Percentiles rank a stretch among this genome's conserved stretches.
These are phyloP conservation scores for Agastache rugosa DNA, from an alignment of 257 asterid genomes.

Conservation along the genomic window DNA sequence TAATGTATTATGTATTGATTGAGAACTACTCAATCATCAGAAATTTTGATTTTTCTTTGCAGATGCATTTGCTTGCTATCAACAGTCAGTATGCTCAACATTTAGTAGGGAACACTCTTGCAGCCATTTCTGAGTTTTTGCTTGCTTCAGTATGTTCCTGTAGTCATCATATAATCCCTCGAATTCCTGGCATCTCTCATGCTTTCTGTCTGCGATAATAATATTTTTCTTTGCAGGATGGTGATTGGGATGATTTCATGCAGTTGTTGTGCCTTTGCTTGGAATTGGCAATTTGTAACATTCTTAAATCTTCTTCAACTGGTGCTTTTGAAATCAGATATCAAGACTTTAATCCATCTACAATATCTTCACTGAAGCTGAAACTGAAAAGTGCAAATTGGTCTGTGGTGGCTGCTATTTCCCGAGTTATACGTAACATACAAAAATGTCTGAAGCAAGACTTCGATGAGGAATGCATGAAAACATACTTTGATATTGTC, in stretches of 20 bases:
- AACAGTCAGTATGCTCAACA: conserved; percentile 64
- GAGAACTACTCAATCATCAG: conserved; percentile 6
- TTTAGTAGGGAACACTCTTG: conserved; percentile 63
- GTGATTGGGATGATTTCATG: conserved; percentile 61
- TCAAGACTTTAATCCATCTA: conserved; percentile 38
- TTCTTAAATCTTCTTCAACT: conserved; percentile 40
- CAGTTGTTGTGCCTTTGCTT: conserved; percentile 60
- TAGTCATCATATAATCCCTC: not conserved
- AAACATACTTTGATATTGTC: conserved; percentile 52
- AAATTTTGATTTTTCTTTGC: conserved; percentile 41
- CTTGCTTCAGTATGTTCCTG: conserved; percentile 60
- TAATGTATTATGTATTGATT: not conserved
- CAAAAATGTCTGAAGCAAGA: conserved; percentile 64
- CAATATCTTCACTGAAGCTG: conserved; percentile 41
- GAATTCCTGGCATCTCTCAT: conserved; percentile 18
- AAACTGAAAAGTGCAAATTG: conserved; percentile 54
- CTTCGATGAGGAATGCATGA: conserved; percentile 42
- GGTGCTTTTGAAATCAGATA: conserved; percentile 34
- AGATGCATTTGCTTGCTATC: conserved; percentile 65
- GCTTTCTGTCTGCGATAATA: conserved; percentile 8
- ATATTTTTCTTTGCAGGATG: conserved; percentile 57
- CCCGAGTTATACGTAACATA: conserved; percentile 64
- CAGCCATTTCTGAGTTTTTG: conserved; percentile 66
- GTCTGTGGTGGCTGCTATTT: conserved; percentile 53
- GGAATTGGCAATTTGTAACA: conserved; percentile 49